Evolutionary conservation across 192 early-diverging fungal genomes (phyloP).

Genomic region (Coemansia nantahalensis): DNA sequence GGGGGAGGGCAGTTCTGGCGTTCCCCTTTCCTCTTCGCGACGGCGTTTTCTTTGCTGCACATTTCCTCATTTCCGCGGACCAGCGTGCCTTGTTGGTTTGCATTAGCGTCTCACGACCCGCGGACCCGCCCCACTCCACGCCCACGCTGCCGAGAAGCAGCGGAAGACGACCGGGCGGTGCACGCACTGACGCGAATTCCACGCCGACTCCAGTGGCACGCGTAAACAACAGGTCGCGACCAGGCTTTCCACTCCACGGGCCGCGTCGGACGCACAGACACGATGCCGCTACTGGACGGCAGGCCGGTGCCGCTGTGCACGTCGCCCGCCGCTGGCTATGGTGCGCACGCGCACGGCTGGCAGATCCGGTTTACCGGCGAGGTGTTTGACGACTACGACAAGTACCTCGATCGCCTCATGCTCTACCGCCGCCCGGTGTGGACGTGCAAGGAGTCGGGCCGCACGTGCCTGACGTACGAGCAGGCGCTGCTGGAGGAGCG

Average conservation of each 20-base stretch:
- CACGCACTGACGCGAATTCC: too few species aligned
- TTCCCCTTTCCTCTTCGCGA: too few species aligned
- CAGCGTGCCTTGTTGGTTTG: too few species aligned
- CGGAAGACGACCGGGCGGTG: too few species aligned
- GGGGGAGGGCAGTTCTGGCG: too few species aligned
- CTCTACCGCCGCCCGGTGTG: conserved; percentile 73
- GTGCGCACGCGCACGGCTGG: conserved; percentile 26
- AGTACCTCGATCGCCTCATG: conserved; percentile 63
- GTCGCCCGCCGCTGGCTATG: background rate
- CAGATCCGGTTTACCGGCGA: conserved; percentile 43
- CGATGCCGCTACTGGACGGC: conserved; percentile 44
- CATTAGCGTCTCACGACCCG: too few species aligned
- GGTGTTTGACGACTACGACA: conserved; percentile 55
- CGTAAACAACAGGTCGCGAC: background rate
- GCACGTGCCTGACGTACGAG: conserved; percentile 70
- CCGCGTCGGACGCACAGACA: too few species aligned
- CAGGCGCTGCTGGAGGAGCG: conserved; percentile 77
- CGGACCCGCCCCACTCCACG: too few species aligned
- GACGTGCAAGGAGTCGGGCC: conserved; percentile 76
- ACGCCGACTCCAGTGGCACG: too few species aligned
- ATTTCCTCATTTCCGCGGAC: too few species aligned
- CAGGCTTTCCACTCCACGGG: conserved; percentile 4
- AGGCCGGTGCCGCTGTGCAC: conserved; percentile 8
- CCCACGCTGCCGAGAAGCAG: too few species aligned
- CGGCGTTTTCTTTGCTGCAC: too few species aligned